Evolutionary conservation across 768 basidiomycete species (phyloP), one percentile per base, ranked within the genome.

Genomic region (Lactifluus pinguis): DNA sequence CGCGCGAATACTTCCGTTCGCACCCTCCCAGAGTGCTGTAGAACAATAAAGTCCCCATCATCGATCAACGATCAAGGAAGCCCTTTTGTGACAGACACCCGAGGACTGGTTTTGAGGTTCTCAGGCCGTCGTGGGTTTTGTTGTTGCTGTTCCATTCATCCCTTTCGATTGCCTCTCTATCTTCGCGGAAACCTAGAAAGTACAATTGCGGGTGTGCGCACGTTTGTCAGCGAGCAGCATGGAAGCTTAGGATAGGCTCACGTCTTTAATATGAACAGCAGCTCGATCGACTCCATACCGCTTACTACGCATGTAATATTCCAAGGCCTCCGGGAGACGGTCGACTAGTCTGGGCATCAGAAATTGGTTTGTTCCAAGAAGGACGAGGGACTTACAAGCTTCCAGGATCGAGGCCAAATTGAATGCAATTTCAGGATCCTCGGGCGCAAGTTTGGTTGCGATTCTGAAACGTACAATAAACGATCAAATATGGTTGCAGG

Each of bases 401-500:
- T 94, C 92, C 62, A 93, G 79, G 67, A 94, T 89, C 49, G 90
- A 92, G 53, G 88, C 92, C 60, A 92, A 81, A 76, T 94, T 94
- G 79, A 92, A 94, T 15, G 89, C 85, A 69, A 93, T 91, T 72
- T 94, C 92, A 71, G 88, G 85, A 77, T 94, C 92, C 72, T 91
- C 87, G 49, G 92, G 92, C 61, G 86, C 81, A 67, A 94, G 80
- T n/a, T 85, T 83, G 48, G 84, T 79, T 52, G 92, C 92, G 70
- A 88, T 84, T 66, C 92, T 94, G 73, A 61, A 70, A 69, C 64
- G 68, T 70, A 69, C 48, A 25, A 25, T 15, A 50, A 25, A 48
- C 66, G 42, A 49, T 54, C 29, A 72, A 69, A 68, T 47, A 54
- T 61, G 62, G 56, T 67, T 60, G 62, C 52, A 62, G 68, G 66